Evolutionary conservation across 2,329 filamentous ascomycete species (phyloP).

Genomic region (Zarea fungicola): DNA sequence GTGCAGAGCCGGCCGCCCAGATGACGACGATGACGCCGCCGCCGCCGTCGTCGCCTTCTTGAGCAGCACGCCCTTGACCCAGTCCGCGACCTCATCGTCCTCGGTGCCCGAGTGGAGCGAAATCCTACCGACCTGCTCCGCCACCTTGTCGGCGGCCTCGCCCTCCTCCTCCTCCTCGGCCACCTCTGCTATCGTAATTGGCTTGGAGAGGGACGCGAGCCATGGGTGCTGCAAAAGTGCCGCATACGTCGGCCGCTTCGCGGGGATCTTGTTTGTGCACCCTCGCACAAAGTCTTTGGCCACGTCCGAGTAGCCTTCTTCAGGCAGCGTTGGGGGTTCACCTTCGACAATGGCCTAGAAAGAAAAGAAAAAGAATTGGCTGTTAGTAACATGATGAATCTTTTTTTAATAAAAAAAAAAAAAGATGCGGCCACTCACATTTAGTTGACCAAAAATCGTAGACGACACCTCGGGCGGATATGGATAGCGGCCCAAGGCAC

Average conservation of each 20-base stretch:
- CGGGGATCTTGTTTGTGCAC: slow-evolving; percentile 89
- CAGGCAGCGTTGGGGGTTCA: slow-evolving; percentile 83
- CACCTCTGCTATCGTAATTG: slow-evolving; percentile 67
- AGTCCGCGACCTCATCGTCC: slow-evolving; percentile 79
- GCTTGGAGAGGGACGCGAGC: slow-evolving; percentile 71
- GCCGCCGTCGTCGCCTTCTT: slow-evolving; percentile 16
- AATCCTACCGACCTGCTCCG: slow-evolving; percentile 40
- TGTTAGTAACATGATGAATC: slow-evolving; percentile 12
- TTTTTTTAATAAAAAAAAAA: background rate
- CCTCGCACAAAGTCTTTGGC: slow-evolving; percentile 83
- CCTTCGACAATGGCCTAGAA: slow-evolving; percentile 91
- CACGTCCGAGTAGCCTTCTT: slow-evolving; percentile 68
- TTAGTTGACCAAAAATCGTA: slow-evolving; percentile 96
- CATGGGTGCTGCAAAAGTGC: slow-evolving; percentile 87
- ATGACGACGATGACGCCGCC: slow-evolving; percentile 40
- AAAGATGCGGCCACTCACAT: slow-evolving; percentile 59
- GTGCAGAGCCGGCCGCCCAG: slow-evolving; percentile 75
- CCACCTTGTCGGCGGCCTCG: slow-evolving; percentile 23
- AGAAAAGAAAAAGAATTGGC: no score
- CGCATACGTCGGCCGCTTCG: slow-evolving; percentile 87
- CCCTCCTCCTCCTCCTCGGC: slow-evolving; percentile 56
- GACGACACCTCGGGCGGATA: slow-evolving; percentile 97
- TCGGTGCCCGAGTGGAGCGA: slow-evolving; percentile 40
- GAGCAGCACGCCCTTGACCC: slow-evolving; percentile 71
- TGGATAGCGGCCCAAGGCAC: slow-evolving; percentile 87